Base-by-base conservation (phyloP, 805 yeast species). In the Candida verbasci region DNA sequence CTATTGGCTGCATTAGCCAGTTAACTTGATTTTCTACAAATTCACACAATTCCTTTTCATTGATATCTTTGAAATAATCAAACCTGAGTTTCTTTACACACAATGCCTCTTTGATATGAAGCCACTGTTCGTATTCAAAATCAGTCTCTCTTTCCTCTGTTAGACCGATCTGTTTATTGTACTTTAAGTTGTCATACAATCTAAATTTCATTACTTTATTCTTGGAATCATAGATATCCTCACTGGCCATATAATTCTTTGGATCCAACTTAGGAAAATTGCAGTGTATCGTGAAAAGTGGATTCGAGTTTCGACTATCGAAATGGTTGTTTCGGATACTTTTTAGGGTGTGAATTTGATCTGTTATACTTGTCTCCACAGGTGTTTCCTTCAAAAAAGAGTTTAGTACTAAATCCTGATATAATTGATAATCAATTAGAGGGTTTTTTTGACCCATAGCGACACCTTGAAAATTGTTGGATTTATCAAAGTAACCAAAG, bases 211-310 rank as follows among this genome's bases (percentile, higher is more conserved):
- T 31, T 22, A 41, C 46, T 24, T 46, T 44, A 9, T 49, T 42
- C 12, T 49, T 53, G 10, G 33, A 29, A 36, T 62, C 65, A 30
- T 40, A 59, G 14, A 62, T 39, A 17, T 55, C 56, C 1, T 48
- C 53, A 28, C 50, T 49, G 2, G 34, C 39, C 43, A 47, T 43
- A 21, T 58, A 47, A 21, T 44, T 47, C 2, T 52, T 14, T 4
- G 66, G 67, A 43, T 62, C 68, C 12, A 61, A 42, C 38, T 62
- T 62, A 5, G 68, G 68, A 37, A 46, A 60, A 38, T 62, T 62
- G 37, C 66, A 60, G 42, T 62, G 68, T 27, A 62, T 35, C 3
- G 62, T 42, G 31, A 59, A 60, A 6, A 59, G 30, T 1, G 60
- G 56, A 16, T 46, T 44, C 2, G 50, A 40, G 16, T 44, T 43